Evolutionary conservation across 2,329 filamentous ascomycete species (phyloP), one percentile per base, ranked within the genome.

Genomic region (Claviceps quebecensis): DNA sequence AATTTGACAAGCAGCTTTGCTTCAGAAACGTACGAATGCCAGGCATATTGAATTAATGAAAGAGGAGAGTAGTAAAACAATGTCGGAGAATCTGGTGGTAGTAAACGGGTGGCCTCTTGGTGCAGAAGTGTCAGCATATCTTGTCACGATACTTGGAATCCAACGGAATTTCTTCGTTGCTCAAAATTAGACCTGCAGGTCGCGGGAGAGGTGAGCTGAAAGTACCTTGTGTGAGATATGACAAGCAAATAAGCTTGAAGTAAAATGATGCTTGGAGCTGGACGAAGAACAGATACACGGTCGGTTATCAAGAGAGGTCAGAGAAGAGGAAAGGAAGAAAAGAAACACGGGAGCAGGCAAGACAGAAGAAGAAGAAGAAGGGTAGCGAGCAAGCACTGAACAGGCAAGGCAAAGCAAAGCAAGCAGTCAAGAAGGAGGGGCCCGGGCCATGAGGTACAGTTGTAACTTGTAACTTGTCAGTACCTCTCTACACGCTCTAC

Each of bases 1-100:
- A 41, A 4, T n/a, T 7, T 37, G 14, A 23, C 17, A 19, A 36
- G 14, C 23, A 26, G 14, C 16, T 23, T 17, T 23, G 26, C 46
- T 19, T 29, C 23, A 29, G 54, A 51, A 50, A 34, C 72, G 67
- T 65, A 77, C 75, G 73, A 63, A 77, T 68, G 57, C 73, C 74
- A 64, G 70, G 69, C 75, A 78, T 77, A 46, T 56, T 74, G 64
- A 50, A 52, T 17, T 40, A 41, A 22, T 40, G 37, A 40, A 39
- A 19, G 4, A n/a, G 16, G 26, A 5, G 37, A 45, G 22, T 6
- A 34, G 38, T n/a, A 34, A 48, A 29, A 45, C 36, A 37, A 47
- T 16, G 23, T 43, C 4, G 5, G n/a, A 29, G n/a, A n/a, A 11
- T 23, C 19, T 47, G 43, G n/a, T 17, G 47, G n/a, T 36, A 19